These are phyloP conservation scores for Pistacia integerrima DNA, from an alignment of 345 rosid species.

Conservation along the genomic window DNA sequence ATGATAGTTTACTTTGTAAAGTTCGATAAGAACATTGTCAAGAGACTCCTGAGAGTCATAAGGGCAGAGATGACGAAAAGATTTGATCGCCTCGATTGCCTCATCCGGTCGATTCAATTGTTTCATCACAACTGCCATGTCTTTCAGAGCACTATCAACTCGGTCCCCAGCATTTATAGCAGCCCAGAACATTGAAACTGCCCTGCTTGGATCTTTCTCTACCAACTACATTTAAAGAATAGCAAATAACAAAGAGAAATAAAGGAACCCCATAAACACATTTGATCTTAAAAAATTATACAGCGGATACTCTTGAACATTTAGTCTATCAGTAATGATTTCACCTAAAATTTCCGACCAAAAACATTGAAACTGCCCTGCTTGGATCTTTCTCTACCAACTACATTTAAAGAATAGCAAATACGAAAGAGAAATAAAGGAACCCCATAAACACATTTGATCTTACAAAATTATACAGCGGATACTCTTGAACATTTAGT, in stretches of 20 bases:
- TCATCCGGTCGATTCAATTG: constrained; percentile 68
- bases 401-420: constrained; percentile 29
- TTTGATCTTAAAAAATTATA: not conserved
- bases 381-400: constrained; percentile 65
- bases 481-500: not conserved
- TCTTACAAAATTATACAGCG: not conserved
- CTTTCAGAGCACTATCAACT: constrained; percentile 75
- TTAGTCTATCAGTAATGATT: not conserved
- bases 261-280: not conserved
- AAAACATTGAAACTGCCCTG: constrained; percentile 63
- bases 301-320: too few species aligned
- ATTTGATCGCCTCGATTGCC: constrained; percentile 77
- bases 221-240: constrained; percentile 43
- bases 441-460: not conserved
- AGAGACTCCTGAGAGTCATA: constrained; percentile 71
- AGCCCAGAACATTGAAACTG: constrained; percentile 75
- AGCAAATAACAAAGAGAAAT: constrained; percentile 3
- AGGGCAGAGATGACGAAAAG: constrained; percentile 74
- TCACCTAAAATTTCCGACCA: too few species aligned
- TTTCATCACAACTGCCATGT: constrained; percentile 84
- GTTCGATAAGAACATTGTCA: constrained; percentile 75
- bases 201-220: constrained; percentile 61
- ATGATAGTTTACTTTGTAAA: constrained; percentile 54
- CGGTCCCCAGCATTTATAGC: constrained; percentile 79
- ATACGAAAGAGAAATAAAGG: not conserved